phyloP scores from a whole-genome alignment of 257 asterid species.

The Nyctanthes arbortristis region DNA sequence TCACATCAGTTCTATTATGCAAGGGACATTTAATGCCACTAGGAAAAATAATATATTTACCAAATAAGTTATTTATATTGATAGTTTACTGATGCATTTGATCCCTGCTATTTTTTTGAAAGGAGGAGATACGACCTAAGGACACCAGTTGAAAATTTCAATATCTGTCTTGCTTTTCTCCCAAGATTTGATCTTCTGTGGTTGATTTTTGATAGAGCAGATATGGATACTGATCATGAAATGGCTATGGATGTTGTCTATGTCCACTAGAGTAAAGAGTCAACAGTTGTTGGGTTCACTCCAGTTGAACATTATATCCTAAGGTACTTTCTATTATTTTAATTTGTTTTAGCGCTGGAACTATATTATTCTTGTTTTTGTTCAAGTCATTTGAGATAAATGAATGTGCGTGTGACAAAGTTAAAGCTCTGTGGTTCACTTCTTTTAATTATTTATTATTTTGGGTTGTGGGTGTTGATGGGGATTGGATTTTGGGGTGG shows the following conservation, averaged over 20 bases:
- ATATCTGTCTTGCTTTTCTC: slow-evolving; percentile 96
- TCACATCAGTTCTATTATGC: neutral
- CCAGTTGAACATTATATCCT: slow-evolving; percentile 93
- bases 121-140: slow-evolving; percentile 98
- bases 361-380: neutral
- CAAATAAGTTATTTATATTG: slow-evolving; percentile 12
- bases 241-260: slow-evolving; percentile 97
- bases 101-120: slow-evolving; percentile 16
- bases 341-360: neutral
- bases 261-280: slow-evolving; percentile 92
- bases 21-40: neutral
- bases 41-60: neutral
- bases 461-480: too few species aligned
- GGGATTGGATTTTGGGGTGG: too few species aligned
- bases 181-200: slow-evolving; percentile 97
- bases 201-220: slow-evolving; percentile 97
- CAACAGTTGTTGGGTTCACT: slow-evolving; percentile 96
- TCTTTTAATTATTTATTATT: too few species aligned
- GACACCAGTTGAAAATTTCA: slow-evolving; percentile 97
- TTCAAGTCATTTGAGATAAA: slow-evolving; percentile 2
- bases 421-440: neutral
- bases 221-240: slow-evolving; percentile 97
- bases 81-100: neutral
- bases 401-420: neutral
- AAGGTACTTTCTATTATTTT: slow-evolving; percentile 47